phyloP scores from a whole-genome alignment of 208 protist species.

The Crithidia mellificae region DNA sequence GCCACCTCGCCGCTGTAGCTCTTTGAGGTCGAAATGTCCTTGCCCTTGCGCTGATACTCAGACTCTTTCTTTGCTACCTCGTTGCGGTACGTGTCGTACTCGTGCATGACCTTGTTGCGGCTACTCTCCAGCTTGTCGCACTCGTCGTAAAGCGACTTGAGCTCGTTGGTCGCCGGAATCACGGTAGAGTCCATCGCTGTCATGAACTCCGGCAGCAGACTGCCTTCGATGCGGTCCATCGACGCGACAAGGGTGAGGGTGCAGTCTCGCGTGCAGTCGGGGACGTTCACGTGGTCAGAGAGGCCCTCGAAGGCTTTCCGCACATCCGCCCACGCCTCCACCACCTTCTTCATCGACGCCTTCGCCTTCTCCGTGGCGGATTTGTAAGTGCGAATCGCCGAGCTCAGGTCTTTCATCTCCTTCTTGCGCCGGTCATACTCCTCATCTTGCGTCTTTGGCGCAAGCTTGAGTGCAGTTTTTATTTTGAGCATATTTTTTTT shows the following conservation, averaged over 20 bases:
- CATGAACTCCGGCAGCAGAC: constrained; percentile 30
- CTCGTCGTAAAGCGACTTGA: constrained; percentile 50
- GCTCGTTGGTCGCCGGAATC: constrained; percentile 26
- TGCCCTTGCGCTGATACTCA: constrained; percentile 56
- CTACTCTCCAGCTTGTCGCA: constrained; percentile 47
- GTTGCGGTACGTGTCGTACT: constrained; percentile 63
- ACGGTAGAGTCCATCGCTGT: constrained; percentile 42
- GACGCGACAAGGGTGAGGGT: constrained; percentile 31
- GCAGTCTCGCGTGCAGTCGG: constrained; percentile 32
- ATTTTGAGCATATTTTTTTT: constrained; percentile 36
- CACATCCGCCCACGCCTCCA: constrained; percentile 36
- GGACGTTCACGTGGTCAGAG: constrained; percentile 25
- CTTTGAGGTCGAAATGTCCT: constrained; percentile 52
- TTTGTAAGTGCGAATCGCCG: constrained; percentile 45
- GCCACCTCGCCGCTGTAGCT: constrained; percentile 42
- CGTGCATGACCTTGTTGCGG: constrained; percentile 46
- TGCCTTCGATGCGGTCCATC: constrained; percentile 34
- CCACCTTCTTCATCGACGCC: constrained; percentile 31
- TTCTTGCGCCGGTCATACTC: constrained; percentile 41
- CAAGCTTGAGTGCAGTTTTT: constrained; percentile 42
- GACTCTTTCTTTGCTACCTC: constrained; percentile 52
- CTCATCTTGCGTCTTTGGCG: constrained; percentile 47
- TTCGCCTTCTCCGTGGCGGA: constrained; percentile 47
- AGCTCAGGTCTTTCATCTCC: constrained; percentile 36
- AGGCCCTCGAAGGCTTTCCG: constrained; percentile 43